Evolutionary conservation across 2,329 filamentous ascomycete genomes (phyloP), one percentile per base, ranked within the genome.

Genomic region (Monilinia polystroma): DNA sequence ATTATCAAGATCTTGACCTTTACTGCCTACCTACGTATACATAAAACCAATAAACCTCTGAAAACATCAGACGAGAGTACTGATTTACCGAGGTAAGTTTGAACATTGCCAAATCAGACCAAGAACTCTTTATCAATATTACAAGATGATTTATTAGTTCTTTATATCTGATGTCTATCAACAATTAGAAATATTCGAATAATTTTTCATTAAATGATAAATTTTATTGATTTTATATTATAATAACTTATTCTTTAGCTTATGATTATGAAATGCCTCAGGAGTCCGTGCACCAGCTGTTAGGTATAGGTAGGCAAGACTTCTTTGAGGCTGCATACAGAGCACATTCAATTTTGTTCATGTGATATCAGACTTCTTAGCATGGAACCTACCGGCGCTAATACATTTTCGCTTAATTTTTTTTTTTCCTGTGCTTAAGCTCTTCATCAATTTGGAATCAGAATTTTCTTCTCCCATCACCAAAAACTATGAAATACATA

Each of bases 311-410:
- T 32, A 63, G 49, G 35, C 23, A 63, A 43, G 49, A 55, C 47
- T 51, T 51, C 20, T 47, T 51, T 51, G 23, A 16, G 7, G 20
- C n/a, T 62, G 58, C 58, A 51, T 29, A 29, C 14, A 11, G 32
- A 29, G 26, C 51, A 51, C 58, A 62, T 62, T 38, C 16, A 14
- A 51, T 51, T 62, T 52, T 51, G 32, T 23, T 62, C 58, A 62
- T 41, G 45, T 62, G 58, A 62, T 51, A 26, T 16, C 2, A 51
- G 20, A 16, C 41, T 43, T 14, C 41, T 43, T 14, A 43, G 41
- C 12, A 14, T 16, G 52, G 52, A 64, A 64, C 29, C 23, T 64
- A 38, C 62, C 62, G 62, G 38, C 52, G 52, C 62, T 64, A 64
- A 64, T 53, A 43, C 6, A 29, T 43, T 43, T 35, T 63, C 60